Conservation (phyloP, 1,284 basidiomycete species). For the Papiliotrema flavescens region DNA sequence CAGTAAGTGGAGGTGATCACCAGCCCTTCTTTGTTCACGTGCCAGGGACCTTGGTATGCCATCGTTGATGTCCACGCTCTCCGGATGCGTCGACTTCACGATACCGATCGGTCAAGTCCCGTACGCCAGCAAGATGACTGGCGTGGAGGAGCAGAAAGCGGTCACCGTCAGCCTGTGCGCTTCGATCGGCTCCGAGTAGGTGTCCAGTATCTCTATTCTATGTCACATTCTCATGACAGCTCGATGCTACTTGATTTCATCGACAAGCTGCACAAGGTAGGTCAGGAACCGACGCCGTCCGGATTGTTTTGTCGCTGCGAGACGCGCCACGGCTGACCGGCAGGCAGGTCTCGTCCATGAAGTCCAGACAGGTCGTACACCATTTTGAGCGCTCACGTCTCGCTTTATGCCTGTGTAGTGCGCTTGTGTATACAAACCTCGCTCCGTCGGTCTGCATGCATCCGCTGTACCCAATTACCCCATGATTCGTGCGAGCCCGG, state of each 20-base stretch:
- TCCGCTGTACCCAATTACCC: no score
- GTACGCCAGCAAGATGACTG: constrained; percentile 47
- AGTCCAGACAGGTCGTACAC: constrained; percentile 17
- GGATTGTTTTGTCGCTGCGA: not conserved
- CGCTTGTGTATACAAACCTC: no score
- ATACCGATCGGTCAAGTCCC: constrained; percentile 51
- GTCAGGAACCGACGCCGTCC: not conserved
- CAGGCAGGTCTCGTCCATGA: constrained; percentile 14
- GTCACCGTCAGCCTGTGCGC: constrained; percentile 50
- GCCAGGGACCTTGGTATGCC: no score
- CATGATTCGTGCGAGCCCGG: no score
- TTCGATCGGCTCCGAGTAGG: constrained; percentile 49
- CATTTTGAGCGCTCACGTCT: constrained; percentile 2
- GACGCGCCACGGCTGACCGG: not conserved
- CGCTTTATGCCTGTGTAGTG: no score
- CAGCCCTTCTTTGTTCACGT: no score
- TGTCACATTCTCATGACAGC: constrained; percentile 3
- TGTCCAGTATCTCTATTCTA: constrained; percentile 5
- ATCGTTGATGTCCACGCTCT: no score
- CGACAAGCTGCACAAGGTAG: constrained; percentile 12
- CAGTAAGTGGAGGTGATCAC: no score
- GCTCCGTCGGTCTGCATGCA: no score
- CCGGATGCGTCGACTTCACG: no score
- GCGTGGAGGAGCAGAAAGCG: constrained; percentile 46
- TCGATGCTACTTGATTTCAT: constrained; percentile 22